These are phyloP conservation scores for Colletotrichum sp. DNA, from an alignment of 2,329 filamentous ascomycete genomes.

Conservation along the genomic window DNA sequence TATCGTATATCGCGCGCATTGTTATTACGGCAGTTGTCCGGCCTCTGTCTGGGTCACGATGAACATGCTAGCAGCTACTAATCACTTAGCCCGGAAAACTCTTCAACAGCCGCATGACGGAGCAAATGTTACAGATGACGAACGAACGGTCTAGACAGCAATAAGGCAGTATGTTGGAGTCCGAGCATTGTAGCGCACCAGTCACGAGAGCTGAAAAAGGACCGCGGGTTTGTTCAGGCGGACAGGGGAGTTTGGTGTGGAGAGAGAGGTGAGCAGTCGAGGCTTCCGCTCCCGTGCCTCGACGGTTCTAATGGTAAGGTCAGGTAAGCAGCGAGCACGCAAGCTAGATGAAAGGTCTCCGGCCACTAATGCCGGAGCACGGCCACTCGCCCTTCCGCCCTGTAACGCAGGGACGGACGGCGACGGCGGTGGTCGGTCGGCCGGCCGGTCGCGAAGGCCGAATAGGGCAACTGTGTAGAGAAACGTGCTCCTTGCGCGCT, in stretches of 20 bases:
- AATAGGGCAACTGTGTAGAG: neutral
- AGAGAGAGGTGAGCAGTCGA: neutral
- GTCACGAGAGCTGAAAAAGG: neutral
- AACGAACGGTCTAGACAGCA: neutral
- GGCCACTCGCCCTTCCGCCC: neutral
- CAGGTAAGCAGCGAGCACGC: neutral
- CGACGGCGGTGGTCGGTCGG: neutral
- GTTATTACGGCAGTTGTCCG: neutral
- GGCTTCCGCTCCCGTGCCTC: neutral
- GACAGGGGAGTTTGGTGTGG: neutral
- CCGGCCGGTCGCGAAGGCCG: neutral
- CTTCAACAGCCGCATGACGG: neutral
- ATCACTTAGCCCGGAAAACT: neutral
- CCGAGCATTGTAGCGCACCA: neutral
- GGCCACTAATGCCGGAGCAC: neutral
- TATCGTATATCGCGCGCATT: neutral
- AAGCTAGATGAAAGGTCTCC: neutral
- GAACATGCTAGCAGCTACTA: neutral
- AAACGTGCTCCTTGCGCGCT: neutral
- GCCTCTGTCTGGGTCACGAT: neutral
- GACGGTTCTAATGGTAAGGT: neutral
- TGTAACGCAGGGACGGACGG: neutral
- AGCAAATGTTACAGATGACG: neutral
- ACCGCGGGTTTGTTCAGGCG: neutral
- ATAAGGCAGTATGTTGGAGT: neutral